Evolutionary conservation across 1,284 basidiomycete species (phyloP).

Genomic region (Ustilago trichophora): DNA sequence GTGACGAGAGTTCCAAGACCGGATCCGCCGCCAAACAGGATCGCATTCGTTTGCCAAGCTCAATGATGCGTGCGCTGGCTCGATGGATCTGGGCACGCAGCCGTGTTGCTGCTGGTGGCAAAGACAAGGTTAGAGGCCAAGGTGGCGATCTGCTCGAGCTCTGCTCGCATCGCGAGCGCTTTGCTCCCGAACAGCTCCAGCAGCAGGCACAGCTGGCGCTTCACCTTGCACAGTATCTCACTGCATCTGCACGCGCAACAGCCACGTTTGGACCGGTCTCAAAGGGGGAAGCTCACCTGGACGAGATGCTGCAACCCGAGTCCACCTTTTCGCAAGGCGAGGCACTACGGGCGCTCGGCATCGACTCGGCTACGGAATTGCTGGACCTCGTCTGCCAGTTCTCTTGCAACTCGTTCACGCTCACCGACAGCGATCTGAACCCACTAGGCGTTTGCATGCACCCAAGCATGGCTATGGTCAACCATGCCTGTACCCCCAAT

Average conservation of each 20-base stretch:
- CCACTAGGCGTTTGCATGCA: slow-evolving; percentile 83
- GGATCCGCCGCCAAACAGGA: neutral
- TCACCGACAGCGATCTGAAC: slow-evolving; percentile 71
- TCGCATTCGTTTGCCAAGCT: slow-evolving; percentile 24
- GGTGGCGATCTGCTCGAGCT: slow-evolving; percentile 34
- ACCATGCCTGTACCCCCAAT: slow-evolving; percentile 91
- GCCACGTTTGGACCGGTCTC: slow-evolving; percentile 23
- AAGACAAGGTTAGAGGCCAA: slow-evolving; percentile 21
- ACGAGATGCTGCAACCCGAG: slow-evolving; percentile 35
- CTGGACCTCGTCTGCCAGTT: slow-evolving; percentile 72
- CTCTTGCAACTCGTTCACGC: slow-evolving; percentile 84
- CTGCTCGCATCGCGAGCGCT: slow-evolving; percentile 34
- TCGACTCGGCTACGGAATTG: slow-evolving; percentile 38
- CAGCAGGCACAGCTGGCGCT: slow-evolving; percentile 32
- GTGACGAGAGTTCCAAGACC: too few relatives aligned
- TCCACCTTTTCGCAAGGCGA: slow-evolving; percentile 30
- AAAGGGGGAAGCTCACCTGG: slow-evolving; percentile 17
- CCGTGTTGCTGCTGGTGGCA: slow-evolving; percentile 22
- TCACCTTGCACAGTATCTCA: slow-evolving; percentile 35
- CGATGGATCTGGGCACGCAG: slow-evolving; percentile 42
- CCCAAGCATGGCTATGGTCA: slow-evolving; percentile 80
- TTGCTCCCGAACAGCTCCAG: slow-evolving; percentile 30
- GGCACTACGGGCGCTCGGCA: slow-evolving; percentile 32
- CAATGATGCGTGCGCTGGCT: slow-evolving; percentile 42
- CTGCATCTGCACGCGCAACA: slow-evolving; percentile 22